These are phyloP conservation scores for Arthrobotrys iridis DNA, from an alignment of 2,329 filamentous ascomycete genomes.

Conservation along the genomic window DNA sequence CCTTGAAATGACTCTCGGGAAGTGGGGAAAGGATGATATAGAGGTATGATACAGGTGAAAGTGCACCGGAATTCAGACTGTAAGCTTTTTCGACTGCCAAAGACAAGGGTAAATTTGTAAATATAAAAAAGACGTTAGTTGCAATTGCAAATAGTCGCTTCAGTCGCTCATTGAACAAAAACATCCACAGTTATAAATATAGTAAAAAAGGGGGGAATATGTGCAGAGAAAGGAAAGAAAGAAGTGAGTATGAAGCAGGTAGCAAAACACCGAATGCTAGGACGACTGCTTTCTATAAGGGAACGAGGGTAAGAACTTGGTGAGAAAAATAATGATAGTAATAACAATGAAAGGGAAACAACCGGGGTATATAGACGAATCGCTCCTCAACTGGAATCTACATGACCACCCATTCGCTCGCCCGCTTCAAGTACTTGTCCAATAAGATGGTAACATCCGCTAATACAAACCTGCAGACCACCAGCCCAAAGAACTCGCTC, in stretches of 20 bases:
- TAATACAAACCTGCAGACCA: conserved; percentile 93
- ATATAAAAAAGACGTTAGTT: neutral
- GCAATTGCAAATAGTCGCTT: neutral
- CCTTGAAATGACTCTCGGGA: conserved; percentile 1
- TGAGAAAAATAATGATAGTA: neutral
- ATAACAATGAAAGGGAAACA: conserved; percentile 38
- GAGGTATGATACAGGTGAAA: conserved; percentile 40
- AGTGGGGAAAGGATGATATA: neutral
- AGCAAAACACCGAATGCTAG: conserved; percentile 7
- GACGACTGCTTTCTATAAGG: neutral
- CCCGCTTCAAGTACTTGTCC: conserved; percentile 96
- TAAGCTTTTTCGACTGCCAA: too few relatives aligned
- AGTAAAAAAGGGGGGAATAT: conserved; percentile 44
- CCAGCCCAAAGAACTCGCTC: conserved; percentile 97
- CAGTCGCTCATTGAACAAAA: conserved; percentile 19
- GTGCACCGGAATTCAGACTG: neutral
- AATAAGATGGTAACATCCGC: conserved; percentile 83
- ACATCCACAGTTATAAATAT: neutral
- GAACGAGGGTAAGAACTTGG: conserved; percentile 11
- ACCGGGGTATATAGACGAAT: conserved; percentile 55
- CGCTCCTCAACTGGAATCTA: conserved; percentile 26
- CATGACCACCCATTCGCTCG: conserved; percentile 84
- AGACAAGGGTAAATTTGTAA: conserved; percentile 1
- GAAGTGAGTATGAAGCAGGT: neutral
- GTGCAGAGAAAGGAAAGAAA: conserved; percentile 51